Evolutionary conservation across 73 alveolate species (phyloP).

Genomic region (Paramecium tetraurelia): DNA sequence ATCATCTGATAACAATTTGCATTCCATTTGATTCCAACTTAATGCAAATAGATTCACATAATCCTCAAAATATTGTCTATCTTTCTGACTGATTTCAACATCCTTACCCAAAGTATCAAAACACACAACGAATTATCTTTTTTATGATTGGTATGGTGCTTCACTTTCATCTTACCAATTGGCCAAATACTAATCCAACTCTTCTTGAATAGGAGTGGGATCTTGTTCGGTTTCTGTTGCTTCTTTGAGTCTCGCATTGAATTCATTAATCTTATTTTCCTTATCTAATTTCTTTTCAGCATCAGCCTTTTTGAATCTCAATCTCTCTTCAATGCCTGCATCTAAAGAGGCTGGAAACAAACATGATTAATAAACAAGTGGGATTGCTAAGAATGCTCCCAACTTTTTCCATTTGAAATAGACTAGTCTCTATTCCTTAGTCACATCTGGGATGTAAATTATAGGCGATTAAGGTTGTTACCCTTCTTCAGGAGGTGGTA

Average conservation of each 20-base stretch:
- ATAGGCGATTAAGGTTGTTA: conserved; percentile 66
- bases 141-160: conserved; percentile 69
- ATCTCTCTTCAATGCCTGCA: conserved; percentile 81
- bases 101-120: conserved; percentile 95
- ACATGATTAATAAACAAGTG: conserved; percentile 78
- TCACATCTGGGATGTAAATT: conserved; percentile 82
- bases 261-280: conserved; percentile 65
- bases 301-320: conserved; percentile 71
- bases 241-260: conserved; percentile 72
- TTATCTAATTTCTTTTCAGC: conserved; percentile 82
- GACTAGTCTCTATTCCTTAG: conserved; percentile 79
- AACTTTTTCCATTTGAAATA: conserved; percentile 88
- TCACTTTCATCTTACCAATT: conserved; percentile 78
- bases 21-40: conserved; percentile 82
- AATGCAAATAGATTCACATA: conserved; percentile 76
- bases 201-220: conserved; percentile 70
- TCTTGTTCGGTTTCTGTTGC: conserved; percentile 84
- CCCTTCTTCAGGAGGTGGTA: conserved; percentile 48
- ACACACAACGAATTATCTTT: conserved; percentile 79
- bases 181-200: conserved; percentile 68
- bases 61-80: conserved; percentile 75
- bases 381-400: conserved; percentile 89
- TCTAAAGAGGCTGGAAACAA: conserved; percentile 78
- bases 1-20: conserved; percentile 74
- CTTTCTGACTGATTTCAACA: conserved; percentile 71